Evolutionary conservation across 192 early-diverging fungal genomes (phyloP), one percentile per base, ranked within the genome.

Genomic region (Lobulomyces angularis): DNA sequence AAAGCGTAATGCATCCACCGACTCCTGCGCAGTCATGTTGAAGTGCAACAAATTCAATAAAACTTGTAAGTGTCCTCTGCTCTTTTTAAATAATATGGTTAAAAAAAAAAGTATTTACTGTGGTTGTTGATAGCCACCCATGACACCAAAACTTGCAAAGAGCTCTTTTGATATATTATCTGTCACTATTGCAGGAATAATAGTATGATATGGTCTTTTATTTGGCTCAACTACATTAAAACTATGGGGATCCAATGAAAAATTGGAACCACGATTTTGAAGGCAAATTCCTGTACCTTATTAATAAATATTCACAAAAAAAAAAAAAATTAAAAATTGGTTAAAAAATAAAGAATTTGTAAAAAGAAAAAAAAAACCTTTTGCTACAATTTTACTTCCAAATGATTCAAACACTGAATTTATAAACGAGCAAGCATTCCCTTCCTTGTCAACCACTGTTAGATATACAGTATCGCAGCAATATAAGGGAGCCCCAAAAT

Each of bases 111-210:
- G n/a, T n/a, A n/a, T n/a, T n/a, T n/a, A n/a, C n/a, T 88, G 84
- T 14, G 84, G 84, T 55, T 87, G 84, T 68, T 79, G 80, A 51
- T 69, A 81, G 3, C 68, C 79, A 30, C 84, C 84, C 82, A 87
- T 83, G 33, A 67, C 61, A 16, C 78, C 78, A 43, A 63, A 74
- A 26, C 46, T 62, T 27, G 60, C 35, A 37, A 48, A 44, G 11
- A 73, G 49, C 21, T 62, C 49, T 31, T 55, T 47, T 18, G 23
- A 43, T 25, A 24, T 30, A 33, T 32, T 12, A 21, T 22, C 19
- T 1, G 75, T 81, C 16, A 71, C 65, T 67, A 82, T 74, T 16
- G 70, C 71, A 2, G 76, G 79, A 30, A 86, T 80, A 34, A 86
- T 84, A 3, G 84, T 86, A 62, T 86, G 84, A 48, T 78, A 84